These are phyloP conservation scores for Paracoccidioides lutzii DNA, from an alignment of 2,329 filamentous ascomycete species.

Conservation along the genomic window DNA sequence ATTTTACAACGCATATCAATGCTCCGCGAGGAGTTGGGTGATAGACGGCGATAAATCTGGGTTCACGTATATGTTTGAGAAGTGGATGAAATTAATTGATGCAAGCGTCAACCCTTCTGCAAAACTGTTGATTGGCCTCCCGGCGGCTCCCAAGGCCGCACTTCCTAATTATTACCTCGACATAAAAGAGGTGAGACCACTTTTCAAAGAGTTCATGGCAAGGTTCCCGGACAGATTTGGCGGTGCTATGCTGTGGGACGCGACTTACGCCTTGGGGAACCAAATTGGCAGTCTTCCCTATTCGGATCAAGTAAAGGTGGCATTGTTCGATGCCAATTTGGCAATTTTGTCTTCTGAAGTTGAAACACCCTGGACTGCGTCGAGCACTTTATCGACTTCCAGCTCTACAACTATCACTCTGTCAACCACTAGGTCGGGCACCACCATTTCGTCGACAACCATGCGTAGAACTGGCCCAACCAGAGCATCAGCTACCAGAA, in stretches of 20 bases:
- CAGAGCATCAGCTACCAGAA: background rate
- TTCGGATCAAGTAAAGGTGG: slow-evolving; percentile 12
- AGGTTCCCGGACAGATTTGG: slow-evolving; percentile 36
- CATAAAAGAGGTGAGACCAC: slow-evolving; percentile 31
- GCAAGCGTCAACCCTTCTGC: slow-evolving; percentile 31
- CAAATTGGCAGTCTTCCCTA: slow-evolving; percentile 7
- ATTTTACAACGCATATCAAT: slow-evolving; percentile 42
- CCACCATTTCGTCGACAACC: background rate
- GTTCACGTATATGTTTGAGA: slow-evolving; percentile 40
- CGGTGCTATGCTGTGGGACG: slow-evolving; percentile 41
- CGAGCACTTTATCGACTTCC: slow-evolving; percentile 4
- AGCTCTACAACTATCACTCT: background rate
- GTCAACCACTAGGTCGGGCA: background rate
- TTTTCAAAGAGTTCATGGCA: slow-evolving; percentile 34
- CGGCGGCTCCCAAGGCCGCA: slow-evolving; percentile 22
- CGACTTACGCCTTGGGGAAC: slow-evolving; percentile 13
- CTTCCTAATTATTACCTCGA: slow-evolving; percentile 33
- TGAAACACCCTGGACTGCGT: too few relatives aligned
- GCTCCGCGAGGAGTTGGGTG: slow-evolving; percentile 37
- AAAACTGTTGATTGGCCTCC: slow-evolving; percentile 44
- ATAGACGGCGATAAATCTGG: slow-evolving; percentile 17
- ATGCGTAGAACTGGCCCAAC: too few relatives aligned
- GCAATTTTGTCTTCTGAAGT: too few relatives aligned
- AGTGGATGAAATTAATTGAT: too few relatives aligned
- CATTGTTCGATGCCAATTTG: slow-evolving; percentile 7